Evolutionary conservation across 306 rosid species (phyloP).

Genomic region (Cotoneaster glaucophyllus): DNA sequence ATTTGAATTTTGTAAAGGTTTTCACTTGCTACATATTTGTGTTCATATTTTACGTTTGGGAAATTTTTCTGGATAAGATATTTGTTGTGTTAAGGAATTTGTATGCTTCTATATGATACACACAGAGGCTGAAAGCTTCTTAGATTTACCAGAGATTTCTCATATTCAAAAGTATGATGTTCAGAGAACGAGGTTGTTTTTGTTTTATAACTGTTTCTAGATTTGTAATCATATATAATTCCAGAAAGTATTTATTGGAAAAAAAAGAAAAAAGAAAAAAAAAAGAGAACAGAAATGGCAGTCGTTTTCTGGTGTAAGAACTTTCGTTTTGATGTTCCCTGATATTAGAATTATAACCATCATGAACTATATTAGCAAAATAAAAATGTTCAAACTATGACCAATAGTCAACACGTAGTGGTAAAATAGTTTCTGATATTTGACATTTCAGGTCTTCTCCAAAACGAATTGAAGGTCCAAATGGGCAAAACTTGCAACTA

Average conservation of each 20-base stretch:
- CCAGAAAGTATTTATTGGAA: not conserved
- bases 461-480: conserved; percentile 90
- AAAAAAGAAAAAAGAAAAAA: not conserved
- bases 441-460: conserved; percentile 83
- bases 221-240: not conserved
- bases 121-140: not conserved
- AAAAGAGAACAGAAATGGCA: not conserved
- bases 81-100: not conserved
- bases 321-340: not conserved
- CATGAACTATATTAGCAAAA: not conserved
- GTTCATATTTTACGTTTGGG: not conserved
- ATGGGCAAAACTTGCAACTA: conserved; percentile 79
- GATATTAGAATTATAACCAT: not conserved
- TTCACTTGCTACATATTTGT: not conserved
- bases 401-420: not conserved
- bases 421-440: conserved; percentile 8
- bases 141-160: not conserved
- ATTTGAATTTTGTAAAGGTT: not conserved
- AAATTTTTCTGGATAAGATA: not conserved
- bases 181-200: not conserved
- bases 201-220: not conserved
- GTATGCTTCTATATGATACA: not conserved
- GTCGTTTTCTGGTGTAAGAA: not conserved
- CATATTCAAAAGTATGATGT: not conserved
- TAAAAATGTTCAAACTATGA: not conserved